Conservation (phyloP, 164 flowering plant species). For the Chloranthus sessilifolius region DNA sequence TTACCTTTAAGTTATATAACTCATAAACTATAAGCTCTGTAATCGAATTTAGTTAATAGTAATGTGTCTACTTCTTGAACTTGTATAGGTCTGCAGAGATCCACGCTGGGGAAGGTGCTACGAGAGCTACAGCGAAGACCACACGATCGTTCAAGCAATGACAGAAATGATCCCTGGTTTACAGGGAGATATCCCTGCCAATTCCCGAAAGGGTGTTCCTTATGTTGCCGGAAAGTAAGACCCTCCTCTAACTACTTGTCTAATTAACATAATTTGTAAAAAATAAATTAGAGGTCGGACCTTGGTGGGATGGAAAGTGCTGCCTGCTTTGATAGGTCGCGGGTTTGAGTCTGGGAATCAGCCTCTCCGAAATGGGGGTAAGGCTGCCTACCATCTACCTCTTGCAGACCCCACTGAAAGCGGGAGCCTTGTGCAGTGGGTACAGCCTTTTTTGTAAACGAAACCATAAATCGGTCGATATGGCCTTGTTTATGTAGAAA, state of each 20-base stretch:
- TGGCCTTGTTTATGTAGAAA: no score
- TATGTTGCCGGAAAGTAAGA: slow-evolving; percentile 58
- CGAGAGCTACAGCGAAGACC: slow-evolving; percentile 14
- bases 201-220: slow-evolving; percentile 33
- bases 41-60: no score
- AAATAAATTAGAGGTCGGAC: background rate
- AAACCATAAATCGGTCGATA: no score
- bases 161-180: slow-evolving; percentile 13
- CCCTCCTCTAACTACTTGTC: background rate
- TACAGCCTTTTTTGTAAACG: no score
- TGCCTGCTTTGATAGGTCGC: background rate
- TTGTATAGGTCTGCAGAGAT: slow-evolving; percentile 13
- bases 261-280: background rate
- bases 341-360: no score
- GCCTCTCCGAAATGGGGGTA: no score
- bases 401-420: no score
- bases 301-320: background rate
- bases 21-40: no score
- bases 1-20: background rate
- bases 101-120: slow-evolving; percentile 12
- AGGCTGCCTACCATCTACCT: no score
- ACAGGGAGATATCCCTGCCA: slow-evolving; percentile 6
- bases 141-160: slow-evolving; percentile 6
- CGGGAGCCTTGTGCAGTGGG: no score
- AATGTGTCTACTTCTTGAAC: no score